Base-by-base conservation (phyloP, 768 basidiomycete species). In the Antrodiella citrinella region DNA sequence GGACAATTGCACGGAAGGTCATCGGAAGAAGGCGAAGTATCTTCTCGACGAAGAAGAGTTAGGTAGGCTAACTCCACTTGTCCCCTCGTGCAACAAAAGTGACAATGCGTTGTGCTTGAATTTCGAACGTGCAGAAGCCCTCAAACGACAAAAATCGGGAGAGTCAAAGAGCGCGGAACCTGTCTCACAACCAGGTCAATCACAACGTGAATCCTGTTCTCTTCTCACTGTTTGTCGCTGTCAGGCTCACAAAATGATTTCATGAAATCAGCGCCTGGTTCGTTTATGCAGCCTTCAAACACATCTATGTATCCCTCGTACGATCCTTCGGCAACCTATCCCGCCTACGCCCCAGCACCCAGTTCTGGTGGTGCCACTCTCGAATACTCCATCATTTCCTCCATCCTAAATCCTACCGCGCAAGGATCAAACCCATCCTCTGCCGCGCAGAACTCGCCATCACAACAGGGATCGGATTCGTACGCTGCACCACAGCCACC, bases 11-110 rank as follows among this genome's bases (percentile, higher is more conserved):
- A 84, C 87, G 15, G 96, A 99, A 62, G 96, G 96, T 1, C 86
- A 88, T 55, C 81, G 96, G 60, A 99, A 99, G 69, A 97, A 97
- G 69, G 95, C 96, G 9, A 97, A 98, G 62, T 99, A 98, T 67
- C 79, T 99, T 13, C 72, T 95, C 50, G 91, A 95, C 65, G 91
- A 94, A 39, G 88, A 90, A 43, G 94, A 98, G 65, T 82, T 94
- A 50, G 87, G 92, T 90, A 63, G 51, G 75, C 47, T 58, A 47
- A 53, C 25, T 35, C 23, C 11, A 18, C 26, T 19, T 20, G 45
- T 43, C 35, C n/a, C 39, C 26, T 18, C 22, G 23, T 15, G 21
- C 47, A 44, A 9, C 41, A 7, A 26, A 40, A 25, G 35, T 26
- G 30, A 19, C 26, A 5, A n/a, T 11, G 35, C 30, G 47, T 48